Evolutionary conservation across 2,329 filamentous ascomycete genomes (phyloP), one percentile per base, ranked within the genome.

Genomic region (Trichoderma simmonsii): DNA sequence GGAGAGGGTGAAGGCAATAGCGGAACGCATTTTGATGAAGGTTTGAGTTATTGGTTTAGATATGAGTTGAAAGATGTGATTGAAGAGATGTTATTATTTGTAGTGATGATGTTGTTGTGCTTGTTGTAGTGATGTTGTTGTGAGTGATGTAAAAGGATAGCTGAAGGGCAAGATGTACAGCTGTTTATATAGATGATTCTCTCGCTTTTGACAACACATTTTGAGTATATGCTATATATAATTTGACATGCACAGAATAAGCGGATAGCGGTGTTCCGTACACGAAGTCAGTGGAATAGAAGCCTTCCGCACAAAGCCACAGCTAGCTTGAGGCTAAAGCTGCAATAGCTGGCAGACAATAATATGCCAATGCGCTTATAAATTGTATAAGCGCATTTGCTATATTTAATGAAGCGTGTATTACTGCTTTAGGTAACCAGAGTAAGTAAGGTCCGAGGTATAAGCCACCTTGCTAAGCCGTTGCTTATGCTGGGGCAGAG

Each of bases 261-360:
- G 48, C 48, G 48, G 48, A 54, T 24, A 54, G 48, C 11, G 11
- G 48, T 24, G 21, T 54, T 54, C 48, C 34, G n/a, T 65, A 30
- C 32, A 51, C 24, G 14, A 51, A 51, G 43, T 51, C n/a, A 51
- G 43, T 26, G 28, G 56, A 30, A 43, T n/a, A 4, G 9, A 59
- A 21, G 56, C 28, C 34, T 63, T 63, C 61, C 61, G 61, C 28
- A 48, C 61, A 64, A 64, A 64, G 61, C 66, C 51, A 74, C 73
- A 70, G 78, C 77, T 59, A 78, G 73, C 21, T 39, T 60, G 71
- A 78, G 77, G 43, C 57, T 73, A 30, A 77, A 56, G 34, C 56
- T 69, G 62, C 75, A n/a, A 51, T 2, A 51, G 39, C 7, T 43
- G 39, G 15, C 65, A 7, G 71, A 74, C n/a, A 64, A 63, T 43